Conservation (phyloP, 805 yeast species). For the Hermanozyma aechmeae region DNA sequence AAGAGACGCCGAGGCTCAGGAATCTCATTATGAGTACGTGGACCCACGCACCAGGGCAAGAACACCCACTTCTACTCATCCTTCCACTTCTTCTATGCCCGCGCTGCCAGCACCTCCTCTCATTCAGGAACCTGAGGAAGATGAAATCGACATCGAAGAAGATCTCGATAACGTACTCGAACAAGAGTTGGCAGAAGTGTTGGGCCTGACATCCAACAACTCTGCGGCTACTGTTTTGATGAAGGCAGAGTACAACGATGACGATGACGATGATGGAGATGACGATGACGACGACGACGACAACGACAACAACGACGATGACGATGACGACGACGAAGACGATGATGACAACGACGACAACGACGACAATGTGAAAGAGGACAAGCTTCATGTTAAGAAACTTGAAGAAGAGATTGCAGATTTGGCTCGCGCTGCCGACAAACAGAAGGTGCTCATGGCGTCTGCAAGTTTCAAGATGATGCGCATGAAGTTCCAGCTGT, state of each 20-base stretch:
- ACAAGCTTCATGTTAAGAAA: constrained; percentile 47
- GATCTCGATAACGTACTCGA: constrained; percentile 37
- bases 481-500: constrained; percentile 77
- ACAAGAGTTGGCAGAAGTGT: constrained; percentile 48
- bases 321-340: constrained; percentile 41
- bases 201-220: constrained; percentile 25
- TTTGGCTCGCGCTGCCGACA: constrained; percentile 64
- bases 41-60: constrained; percentile 20
- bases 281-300: constrained; percentile 44
- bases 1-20: constrained; percentile 78
- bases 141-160: constrained; percentile 19
- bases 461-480: constrained; percentile 77
- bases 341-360: constrained; percentile 43
- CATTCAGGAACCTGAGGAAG: constrained; percentile 14
- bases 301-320: constrained; percentile 30
- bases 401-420: constrained; percentile 81
- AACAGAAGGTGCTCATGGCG: constrained; percentile 62
- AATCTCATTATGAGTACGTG: constrained; percentile 64
- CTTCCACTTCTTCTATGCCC: no score
- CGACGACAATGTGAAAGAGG: constrained; percentile 41
- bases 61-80: no score
- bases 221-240: constrained; percentile 12
- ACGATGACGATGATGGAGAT: constrained; percentile 30
- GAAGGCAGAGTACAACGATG: constrained; percentile 9
- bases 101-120: no score